A percentile compares a stretch with the other conserved stretches of the same genome.
These are phyloP conservation scores for Tothia fuscella DNA, from an alignment of 2,329 filamentous ascomycete species.

Conservation along the genomic window DNA sequence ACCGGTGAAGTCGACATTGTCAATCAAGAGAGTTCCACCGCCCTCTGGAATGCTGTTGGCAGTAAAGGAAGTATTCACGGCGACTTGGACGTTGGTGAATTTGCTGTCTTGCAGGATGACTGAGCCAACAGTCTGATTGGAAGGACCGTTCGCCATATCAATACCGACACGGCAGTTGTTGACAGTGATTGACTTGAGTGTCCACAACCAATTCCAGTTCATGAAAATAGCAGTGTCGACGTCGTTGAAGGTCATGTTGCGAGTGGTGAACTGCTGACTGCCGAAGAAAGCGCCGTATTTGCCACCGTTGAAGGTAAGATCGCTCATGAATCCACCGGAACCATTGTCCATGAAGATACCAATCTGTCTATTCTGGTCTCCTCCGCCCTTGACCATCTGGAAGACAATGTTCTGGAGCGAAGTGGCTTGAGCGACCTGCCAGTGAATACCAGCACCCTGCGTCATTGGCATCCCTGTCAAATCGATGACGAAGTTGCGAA, in stretches of 20 bases:
- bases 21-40: slow-evolving; percentile 71
- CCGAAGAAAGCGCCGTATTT: slow-evolving; percentile 47
- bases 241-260: slow-evolving; percentile 39
- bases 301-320: slow-evolving; percentile 50
- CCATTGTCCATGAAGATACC: slow-evolving; percentile 50
- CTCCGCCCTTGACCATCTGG: slow-evolving; percentile 37
- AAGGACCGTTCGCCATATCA: slow-evolving; percentile 44
- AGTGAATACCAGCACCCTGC: slow-evolving; percentile 43
- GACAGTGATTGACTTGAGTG: slow-evolving; percentile 33
- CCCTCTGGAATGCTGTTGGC: slow-evolving; percentile 55
- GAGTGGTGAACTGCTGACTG: slow-evolving; percentile 50
- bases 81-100: slow-evolving; percentile 63
- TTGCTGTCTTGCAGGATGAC: slow-evolving; percentile 71
- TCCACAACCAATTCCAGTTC: slow-evolving; percentile 45
- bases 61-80: slow-evolving; percentile 64
- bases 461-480: slow-evolving; percentile 24
- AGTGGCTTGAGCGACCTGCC: slow-evolving; percentile 56
- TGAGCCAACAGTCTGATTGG: slow-evolving; percentile 71
- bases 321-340: slow-evolving; percentile 48
- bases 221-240: slow-evolving; percentile 39
- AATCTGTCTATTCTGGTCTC: slow-evolving; percentile 37
- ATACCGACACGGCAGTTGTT: slow-evolving; percentile 35
- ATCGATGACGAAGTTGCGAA: slow-evolving; percentile 43
- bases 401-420: slow-evolving; percentile 52
- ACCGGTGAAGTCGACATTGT: slow-evolving; percentile 77